These are phyloP conservation scores for Corymbia calophylla DNA, from an alignment of 441 rosid genomes.

Conservation along the genomic window DNA sequence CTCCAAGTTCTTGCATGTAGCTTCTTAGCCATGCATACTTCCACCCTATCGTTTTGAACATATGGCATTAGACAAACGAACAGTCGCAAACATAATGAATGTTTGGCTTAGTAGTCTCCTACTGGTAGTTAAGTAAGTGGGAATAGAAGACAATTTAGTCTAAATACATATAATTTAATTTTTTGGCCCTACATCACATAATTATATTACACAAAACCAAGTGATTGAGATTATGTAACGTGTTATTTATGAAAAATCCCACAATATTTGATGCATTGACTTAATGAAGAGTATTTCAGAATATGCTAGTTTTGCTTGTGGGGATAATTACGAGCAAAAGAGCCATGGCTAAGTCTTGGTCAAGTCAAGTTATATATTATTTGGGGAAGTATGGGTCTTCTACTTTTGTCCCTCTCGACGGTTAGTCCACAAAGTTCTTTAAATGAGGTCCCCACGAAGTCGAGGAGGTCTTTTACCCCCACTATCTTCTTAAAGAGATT, in stretches of 20 bases:
- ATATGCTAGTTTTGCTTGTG: background rate
- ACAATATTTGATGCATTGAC: background rate
- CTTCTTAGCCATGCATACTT: background rate
- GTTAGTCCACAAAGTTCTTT: background rate
- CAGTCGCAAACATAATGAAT: background rate
- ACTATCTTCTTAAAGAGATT: no score
- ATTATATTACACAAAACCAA: background rate
- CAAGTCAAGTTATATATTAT: background rate
- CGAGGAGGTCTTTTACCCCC: no score
- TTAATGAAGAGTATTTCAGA: background rate
- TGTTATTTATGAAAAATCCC: background rate
- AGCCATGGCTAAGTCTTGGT: background rate
- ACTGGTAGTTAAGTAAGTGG: background rate
- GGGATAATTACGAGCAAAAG: background rate
- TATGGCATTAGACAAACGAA: no score
- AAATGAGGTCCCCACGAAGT: no score
- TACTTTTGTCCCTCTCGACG: background rate
- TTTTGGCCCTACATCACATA: background rate
- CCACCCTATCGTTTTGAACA: background rate
- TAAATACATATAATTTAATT: no score
- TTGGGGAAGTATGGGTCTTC: no score
- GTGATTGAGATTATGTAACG: background rate
- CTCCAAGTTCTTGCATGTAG: rapidly evolving
- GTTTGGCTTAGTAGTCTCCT: background rate
- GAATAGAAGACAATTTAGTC: background rate